Percentiles rank a stretch among this genome's conserved stretches.
Conservation (phyloP, 1,139 yeast genomes). For the Candida glucosophila region DNA sequence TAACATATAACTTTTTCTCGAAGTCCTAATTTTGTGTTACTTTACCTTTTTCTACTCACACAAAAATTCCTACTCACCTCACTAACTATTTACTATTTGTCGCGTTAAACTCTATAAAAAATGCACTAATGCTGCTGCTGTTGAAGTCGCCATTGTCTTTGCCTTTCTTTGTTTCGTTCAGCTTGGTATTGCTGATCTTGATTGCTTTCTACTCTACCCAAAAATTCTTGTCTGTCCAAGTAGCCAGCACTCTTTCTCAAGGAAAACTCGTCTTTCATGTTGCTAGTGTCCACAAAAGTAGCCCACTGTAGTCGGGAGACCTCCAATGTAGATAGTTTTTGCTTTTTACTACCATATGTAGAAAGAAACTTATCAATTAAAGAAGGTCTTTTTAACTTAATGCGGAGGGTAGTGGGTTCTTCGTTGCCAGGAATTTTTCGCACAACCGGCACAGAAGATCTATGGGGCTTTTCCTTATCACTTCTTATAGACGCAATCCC, state of each 20-base stretch:
- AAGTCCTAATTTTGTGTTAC: background rate
- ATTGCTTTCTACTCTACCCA: constrained; percentile 64
- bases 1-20: background rate
- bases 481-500: constrained; percentile 11
- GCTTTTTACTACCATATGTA: constrained; percentile 27
- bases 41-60: background rate
- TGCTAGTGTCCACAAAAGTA: constrained; percentile 79
- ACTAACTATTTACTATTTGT: background rate
- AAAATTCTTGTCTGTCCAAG: constrained; percentile 84
- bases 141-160: constrained; percentile 20
- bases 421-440: constrained; percentile 26
- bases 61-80: background rate
- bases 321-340: constrained; percentile 82
- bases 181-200: constrained; percentile 56
- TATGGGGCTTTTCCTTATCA: constrained; percentile 4
- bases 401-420: constrained; percentile 23
- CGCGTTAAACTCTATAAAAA: background rate
- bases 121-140: constrained; percentile 5
- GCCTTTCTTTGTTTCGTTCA: constrained; percentile 38
- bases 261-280: constrained; percentile 73
- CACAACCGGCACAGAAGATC: constrained; percentile 19
- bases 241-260: constrained; percentile 78
- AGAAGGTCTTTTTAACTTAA: constrained; percentile 60
- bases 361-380: constrained; percentile 53
- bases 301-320: constrained; percentile 95